phyloP scores from a whole-genome alignment of 176 grass and related monocot genomes.

The Aegilops tauschii region DNA sequence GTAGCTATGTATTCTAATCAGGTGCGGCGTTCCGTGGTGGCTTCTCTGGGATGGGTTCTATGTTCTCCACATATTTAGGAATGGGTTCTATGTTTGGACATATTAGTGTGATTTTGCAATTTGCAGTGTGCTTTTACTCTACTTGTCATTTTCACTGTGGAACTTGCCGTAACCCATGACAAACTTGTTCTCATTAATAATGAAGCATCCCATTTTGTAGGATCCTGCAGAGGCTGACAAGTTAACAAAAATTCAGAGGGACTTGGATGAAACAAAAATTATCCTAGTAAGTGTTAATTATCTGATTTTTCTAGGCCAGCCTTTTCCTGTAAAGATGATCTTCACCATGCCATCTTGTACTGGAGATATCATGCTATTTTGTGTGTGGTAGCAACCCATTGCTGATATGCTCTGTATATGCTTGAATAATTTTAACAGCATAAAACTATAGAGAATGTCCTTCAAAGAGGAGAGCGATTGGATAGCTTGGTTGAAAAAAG shows the following conservation, averaged over 20 bases:
- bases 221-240: conserved; percentile 96
- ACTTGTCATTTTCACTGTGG: neutral
- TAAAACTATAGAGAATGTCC: conserved; percentile 97
- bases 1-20: neutral
- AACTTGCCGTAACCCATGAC: neutral
- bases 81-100: neutral
- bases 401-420: neutral
- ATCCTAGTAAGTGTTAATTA: conserved; percentile 73
- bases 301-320: neutral
- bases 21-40: neutral
- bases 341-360: neutral
- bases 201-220: conserved; percentile 42
- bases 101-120: neutral
- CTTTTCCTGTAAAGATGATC: neutral
- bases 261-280: conserved; percentile 99
- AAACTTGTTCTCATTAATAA: neutral
- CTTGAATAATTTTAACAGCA: conserved; percentile 64
- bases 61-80: neutral
- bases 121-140: neutral
- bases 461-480: conserved; percentile 84
- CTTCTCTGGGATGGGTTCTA: neutral
- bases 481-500: conserved; percentile 99
- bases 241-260: conserved; percentile 91
- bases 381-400: neutral
- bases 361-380: neutral